A percentile compares a stretch with the other conserved stretches of the same genome.
phyloP scores from a whole-genome alignment of 805 yeast species.

The Barnettozyma siamensis region DNA sequence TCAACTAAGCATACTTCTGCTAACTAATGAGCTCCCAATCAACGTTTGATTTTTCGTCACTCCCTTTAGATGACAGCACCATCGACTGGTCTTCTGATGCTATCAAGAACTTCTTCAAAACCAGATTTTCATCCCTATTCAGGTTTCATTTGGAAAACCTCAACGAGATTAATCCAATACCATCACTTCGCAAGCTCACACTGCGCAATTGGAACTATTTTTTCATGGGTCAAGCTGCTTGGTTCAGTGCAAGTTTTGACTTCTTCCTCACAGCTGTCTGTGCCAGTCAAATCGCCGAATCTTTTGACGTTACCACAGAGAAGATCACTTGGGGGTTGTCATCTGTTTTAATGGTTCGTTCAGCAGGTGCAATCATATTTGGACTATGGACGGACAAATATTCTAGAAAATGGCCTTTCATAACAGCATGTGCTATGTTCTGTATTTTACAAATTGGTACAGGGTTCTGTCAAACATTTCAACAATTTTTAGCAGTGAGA shows the following conservation, averaged over 20 bases:
- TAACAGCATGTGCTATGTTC: conserved; percentile 45
- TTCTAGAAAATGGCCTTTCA: conserved; percentile 66
- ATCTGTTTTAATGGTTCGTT: conserved; percentile 66
- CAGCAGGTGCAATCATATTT: conserved; percentile 63
- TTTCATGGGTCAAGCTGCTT: conserved; percentile 49
- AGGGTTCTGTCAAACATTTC: conserved; percentile 52
- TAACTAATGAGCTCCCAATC: conserved; percentile 1
- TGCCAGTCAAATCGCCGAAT: conserved; percentile 43
- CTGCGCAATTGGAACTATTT: conserved; percentile 48
- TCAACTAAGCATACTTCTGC: too few relatives aligned
- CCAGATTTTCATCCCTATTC: conserved; percentile 18
- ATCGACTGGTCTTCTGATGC: conserved; percentile 6
- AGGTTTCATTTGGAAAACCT: conserved; percentile 18
- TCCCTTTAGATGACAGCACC: conserved; percentile 1
- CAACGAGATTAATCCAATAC: conserved; percentile 36
- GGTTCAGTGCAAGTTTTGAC: conserved; percentile 64
- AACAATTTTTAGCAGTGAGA: conserved; percentile 56
- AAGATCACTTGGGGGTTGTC: conserved; percentile 71
- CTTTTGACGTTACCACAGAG: conserved; percentile 40
- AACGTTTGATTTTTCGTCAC: neutral
- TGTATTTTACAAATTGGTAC: conserved; percentile 56
- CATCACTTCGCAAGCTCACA: conserved; percentile 31
- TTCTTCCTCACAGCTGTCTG: conserved; percentile 59
- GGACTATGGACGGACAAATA: conserved; percentile 57
- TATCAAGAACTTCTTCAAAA: conserved; percentile 9